Percentiles rank a stretch among this genome's conserved stretches.
These are phyloP conservation scores for Dactylellina haptotyla DNA, from an alignment of 2,329 filamentous ascomycete genomes.

Conservation along the genomic window DNA sequence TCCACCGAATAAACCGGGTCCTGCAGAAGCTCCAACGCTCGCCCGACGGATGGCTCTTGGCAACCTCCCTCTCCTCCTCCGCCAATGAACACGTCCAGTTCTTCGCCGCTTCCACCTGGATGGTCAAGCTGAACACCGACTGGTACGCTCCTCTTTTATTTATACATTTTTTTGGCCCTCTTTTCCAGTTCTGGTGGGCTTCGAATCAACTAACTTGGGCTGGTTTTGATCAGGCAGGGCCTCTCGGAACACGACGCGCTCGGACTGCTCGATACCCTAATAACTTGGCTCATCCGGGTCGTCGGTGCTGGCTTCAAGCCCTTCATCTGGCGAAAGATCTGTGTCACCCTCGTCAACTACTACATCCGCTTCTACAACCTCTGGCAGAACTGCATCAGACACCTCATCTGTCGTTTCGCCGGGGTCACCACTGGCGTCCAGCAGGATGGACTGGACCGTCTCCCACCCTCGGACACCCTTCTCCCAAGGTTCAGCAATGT, in stretches of 20 bases:
- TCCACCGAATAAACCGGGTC: conserved; percentile 73
- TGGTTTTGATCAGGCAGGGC: conserved; percentile 58
- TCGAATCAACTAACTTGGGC: conserved; percentile 12
- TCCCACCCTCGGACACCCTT: conserved; percentile 64
- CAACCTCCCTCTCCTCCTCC: conserved; percentile 76
- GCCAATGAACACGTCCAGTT: conserved; percentile 82
- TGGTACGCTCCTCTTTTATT: conserved; percentile 66
- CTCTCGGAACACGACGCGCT: conserved; percentile 70
- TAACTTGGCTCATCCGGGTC: conserved; percentile 71
- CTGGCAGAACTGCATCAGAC: conserved; percentile 74
- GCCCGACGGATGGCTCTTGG: conserved; percentile 84
- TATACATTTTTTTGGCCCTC: not conserved
- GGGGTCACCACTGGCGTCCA: conserved; percentile 64
- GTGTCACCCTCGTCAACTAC: conserved; percentile 79
- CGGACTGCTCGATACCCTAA: conserved; percentile 70
- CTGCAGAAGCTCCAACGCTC: conserved; percentile 83
- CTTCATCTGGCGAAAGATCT: conserved; percentile 77
- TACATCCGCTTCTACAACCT: conserved; percentile 75
- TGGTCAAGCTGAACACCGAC: conserved; percentile 93
- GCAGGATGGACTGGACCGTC: conserved; percentile 65
- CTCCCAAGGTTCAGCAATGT: conserved; percentile 64
- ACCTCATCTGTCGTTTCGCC: conserved; percentile 70
- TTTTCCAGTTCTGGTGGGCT: not conserved
- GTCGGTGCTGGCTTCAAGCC: conserved; percentile 67
- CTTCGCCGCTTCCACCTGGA: conserved; percentile 91